Base-by-base conservation (phyloP, 1,284 basidiomycete species). In the Boletus smithii region DNA sequence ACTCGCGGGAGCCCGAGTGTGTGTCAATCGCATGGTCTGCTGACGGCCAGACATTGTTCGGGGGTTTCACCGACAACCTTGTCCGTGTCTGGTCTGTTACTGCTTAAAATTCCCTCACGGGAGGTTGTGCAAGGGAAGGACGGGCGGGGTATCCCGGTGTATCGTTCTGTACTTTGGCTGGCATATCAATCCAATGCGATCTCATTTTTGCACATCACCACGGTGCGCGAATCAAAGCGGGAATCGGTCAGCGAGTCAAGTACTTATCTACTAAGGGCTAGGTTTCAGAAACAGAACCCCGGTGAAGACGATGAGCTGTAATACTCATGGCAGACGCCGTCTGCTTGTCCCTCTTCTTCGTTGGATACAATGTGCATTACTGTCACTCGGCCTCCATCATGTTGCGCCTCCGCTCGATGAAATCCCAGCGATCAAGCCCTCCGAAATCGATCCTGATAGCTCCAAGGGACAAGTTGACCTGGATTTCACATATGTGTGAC, bases 1-100 rank as follows among this genome's bases (percentile, higher is more conserved):
- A 86, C 60, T 81, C 88, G 44, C 82, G 85, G 64, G 89, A 91
- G 64, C 95, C 97, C 39, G 92, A 98, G 76, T 95, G 92, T 73
- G 89, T 95, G 48, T 98, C 95, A 48, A 91, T 99, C 63, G 91
- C 97, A 58, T 99, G 97, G 97, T 97, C 94, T 52, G 86, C 95
- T 52, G 95, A 98, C 71, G 95, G 95, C 55, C 91, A 95, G 76
- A 97, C 93, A 48, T 81, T 99, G 57, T 98, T 97, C 69, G 91
- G 88, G 70, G 95, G 95, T 53, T 95, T 91, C 81, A 89, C 89
- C 48, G 92, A 95, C 73, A 86, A 93, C 76, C 77, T 83, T 59
- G 83, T 95, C 72, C 88, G 92, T 62, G 90, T 95, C 69, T 95
- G 92, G 92, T 85, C 83, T 66, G 92, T 95, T 63, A 81, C 79